Base-by-base conservation (phyloP, 495 filamentous ascomycete species). In the Hyphodiscus hymeniophilus region DNA sequence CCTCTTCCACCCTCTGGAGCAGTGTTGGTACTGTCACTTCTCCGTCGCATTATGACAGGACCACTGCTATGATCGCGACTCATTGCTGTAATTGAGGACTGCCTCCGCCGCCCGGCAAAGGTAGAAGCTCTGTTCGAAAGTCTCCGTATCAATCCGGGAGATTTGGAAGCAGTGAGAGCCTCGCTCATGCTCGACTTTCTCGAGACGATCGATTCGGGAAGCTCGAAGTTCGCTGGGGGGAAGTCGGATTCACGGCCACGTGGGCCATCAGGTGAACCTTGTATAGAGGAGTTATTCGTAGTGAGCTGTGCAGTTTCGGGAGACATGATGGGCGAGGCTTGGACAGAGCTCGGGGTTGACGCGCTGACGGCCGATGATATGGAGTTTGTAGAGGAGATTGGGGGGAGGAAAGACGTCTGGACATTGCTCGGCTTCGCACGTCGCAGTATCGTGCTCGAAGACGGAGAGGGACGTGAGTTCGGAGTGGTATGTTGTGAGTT, bases 21-120 rank as follows among this genome's bases (percentile, higher is more conserved):
- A 5, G 77, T 77, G 44, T 77, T 82, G 59, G 83, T 90, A 66
- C 87, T 92, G 60, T 94, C 89, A 58, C 89, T 94, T 45, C 90
- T 78, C 45, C 87, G 76, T 43, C 92, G 80, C 65, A 92, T 78
- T 24, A 94, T 81, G 21, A 91, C 82, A 2, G 92, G 92, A 0
- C 92, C 92, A 20, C 83, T 82, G 61, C 89, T 95, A 26, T 82
- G 81, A 57, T 95, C 89, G 21, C 87, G 79, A 58, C 79, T 86
- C 47, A 80, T 80, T 17, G 80, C 73, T 31, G 84, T 72, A 5
- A 81, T 80, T 0, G 84, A 83, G 5, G 89, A 92, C 43, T 79
- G 75, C 41, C 84, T 79, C 44, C 89, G 76, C 0, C 58, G 51
- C 13, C 51, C 55, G 8, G 57, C 54, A 18, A 60, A 53, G 32